Evolutionary conservation across 1,284 basidiomycete species (phyloP).

Genomic region (Cryptococcus jaspeensis): DNA sequence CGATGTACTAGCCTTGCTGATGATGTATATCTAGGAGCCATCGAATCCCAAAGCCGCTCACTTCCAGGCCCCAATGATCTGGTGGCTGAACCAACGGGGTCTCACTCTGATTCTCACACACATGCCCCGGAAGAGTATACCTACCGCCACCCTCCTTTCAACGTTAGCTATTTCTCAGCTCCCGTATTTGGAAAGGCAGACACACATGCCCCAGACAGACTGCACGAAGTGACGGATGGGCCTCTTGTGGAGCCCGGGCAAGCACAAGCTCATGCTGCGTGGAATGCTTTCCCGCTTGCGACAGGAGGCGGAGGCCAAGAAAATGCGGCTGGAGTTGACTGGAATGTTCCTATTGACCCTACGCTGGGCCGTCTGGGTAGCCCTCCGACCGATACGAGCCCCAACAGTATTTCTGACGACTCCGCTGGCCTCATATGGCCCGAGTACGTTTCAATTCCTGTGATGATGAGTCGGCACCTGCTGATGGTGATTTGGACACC

Average conservation of each 20-base stretch:
- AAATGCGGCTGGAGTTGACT: too few relatives aligned
- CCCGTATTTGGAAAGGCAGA: too few relatives aligned
- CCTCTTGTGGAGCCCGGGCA: not conserved
- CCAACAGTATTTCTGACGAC: not conserved
- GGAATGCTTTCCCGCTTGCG: not conserved
- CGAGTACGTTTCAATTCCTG: slow-evolving; percentile 20
- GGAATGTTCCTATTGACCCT: too few relatives aligned
- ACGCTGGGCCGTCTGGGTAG: too few relatives aligned
- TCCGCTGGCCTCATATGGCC: slow-evolving; percentile 26
- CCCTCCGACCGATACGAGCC: too few relatives aligned
- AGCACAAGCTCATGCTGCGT: not conserved
- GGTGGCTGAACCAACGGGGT: not conserved
- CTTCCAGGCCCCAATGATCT: not conserved
- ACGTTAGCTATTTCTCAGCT: not conserved
- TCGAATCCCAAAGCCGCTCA: slow-evolving; percentile 2
- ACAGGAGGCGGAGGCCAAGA: too few relatives aligned
- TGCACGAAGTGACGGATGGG: not conserved
- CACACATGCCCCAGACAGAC: not conserved
- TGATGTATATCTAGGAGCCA: slow-evolving; percentile 7
- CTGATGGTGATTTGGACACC: not conserved
- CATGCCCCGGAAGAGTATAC: not conserved
- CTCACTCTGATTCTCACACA: not conserved
- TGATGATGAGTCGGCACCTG: not conserved
- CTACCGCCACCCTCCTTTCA: not conserved
- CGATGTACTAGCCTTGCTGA: not conserved